These are phyloP conservation scores for Stenogyne calaminthoides DNA, from an alignment of 305 asterid genomes.

Conservation along the genomic window DNA sequence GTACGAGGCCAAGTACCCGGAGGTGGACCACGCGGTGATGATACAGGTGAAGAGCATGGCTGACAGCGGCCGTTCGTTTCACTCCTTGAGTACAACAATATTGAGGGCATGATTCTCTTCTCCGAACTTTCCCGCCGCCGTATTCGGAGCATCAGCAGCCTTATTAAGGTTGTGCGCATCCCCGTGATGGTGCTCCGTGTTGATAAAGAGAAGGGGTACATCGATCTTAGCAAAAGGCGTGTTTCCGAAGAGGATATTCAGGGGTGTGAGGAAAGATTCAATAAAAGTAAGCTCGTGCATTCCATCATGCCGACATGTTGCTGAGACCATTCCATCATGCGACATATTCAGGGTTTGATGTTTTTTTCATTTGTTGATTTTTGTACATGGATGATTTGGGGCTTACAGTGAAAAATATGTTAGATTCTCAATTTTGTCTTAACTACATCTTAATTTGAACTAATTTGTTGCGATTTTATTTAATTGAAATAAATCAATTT, in stretches of 20 bases:
- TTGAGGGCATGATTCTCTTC: constrained; percentile 96
- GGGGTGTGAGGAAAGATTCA: constrained; percentile 88
- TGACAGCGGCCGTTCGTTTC: constrained; percentile 97
- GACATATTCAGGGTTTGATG: too few species aligned
- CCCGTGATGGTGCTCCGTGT: too few species aligned
- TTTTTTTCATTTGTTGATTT: neutral
- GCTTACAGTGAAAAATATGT: neutral
- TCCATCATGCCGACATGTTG: constrained; percentile 97
- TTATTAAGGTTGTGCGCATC: too few species aligned
- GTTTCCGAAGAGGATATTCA: constrained; percentile 97
- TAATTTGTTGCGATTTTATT: neutral
- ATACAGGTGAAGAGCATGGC: constrained; percentile 96
- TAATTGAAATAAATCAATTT: too few species aligned
- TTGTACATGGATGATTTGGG: neutral
- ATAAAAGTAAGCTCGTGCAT: too few species aligned
- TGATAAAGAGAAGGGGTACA: too few species aligned
- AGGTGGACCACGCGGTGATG: too few species aligned
- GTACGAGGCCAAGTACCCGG: constrained; percentile 97
- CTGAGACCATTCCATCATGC: too few species aligned
- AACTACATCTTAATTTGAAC: neutral
- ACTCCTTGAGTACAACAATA: constrained; percentile 88
- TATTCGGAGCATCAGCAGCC: constrained; percentile 93
- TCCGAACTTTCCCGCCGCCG: constrained; percentile 99
- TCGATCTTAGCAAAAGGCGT: constrained; percentile 85
- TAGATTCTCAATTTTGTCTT: neutral